phyloP scores from a whole-genome alignment of 345 rosid genomes.

The Aquilaria yunnanensis region DNA sequence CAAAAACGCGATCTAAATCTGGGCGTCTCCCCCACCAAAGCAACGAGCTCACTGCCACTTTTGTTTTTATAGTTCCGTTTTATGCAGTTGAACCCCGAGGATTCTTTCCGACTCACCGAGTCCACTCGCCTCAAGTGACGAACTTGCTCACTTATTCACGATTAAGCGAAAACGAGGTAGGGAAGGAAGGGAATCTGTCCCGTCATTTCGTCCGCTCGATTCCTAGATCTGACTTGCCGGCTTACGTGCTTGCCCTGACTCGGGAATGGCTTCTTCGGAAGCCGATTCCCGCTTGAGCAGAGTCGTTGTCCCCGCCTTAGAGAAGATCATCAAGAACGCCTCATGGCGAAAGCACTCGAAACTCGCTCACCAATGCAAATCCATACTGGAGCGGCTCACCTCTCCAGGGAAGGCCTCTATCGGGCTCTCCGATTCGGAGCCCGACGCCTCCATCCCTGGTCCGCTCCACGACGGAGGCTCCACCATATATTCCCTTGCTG shows the following conservation, averaged over 20 bases:
- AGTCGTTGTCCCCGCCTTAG: constrained; percentile 71
- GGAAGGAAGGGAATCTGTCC: neutral
- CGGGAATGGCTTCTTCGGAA: constrained; percentile 99
- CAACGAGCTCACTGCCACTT: neutral
- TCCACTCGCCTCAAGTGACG: constrained; percentile 9
- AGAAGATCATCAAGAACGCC: constrained; percentile 83
- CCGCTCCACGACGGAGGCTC: constrained; percentile 84
- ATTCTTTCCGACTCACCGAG: constrained; percentile 4
- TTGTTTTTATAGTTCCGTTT: neutral
- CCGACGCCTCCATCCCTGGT: constrained; percentile 64
- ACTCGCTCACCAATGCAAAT: constrained; percentile 91
- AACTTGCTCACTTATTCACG: neutral
- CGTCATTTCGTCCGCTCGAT: neutral
- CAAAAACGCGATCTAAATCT: constrained; percentile 37
- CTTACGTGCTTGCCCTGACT: constrained; percentile 26
- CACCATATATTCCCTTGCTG: constrained; percentile 59
- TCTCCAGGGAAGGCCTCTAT: constrained; percentile 33
- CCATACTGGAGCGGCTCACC: constrained; percentile 62
- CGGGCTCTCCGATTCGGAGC: constrained; percentile 42
- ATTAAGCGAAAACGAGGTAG: neutral
- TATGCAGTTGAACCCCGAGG: neutral
- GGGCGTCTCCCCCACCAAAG: neutral
- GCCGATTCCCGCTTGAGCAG: constrained; percentile 93
- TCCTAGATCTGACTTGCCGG: constrained; percentile 13
- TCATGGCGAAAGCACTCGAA: constrained; percentile 99